Conservation (phyloP, 2,329 filamentous ascomycete genomes). For the Fragosphaeria purpurea region DNA sequence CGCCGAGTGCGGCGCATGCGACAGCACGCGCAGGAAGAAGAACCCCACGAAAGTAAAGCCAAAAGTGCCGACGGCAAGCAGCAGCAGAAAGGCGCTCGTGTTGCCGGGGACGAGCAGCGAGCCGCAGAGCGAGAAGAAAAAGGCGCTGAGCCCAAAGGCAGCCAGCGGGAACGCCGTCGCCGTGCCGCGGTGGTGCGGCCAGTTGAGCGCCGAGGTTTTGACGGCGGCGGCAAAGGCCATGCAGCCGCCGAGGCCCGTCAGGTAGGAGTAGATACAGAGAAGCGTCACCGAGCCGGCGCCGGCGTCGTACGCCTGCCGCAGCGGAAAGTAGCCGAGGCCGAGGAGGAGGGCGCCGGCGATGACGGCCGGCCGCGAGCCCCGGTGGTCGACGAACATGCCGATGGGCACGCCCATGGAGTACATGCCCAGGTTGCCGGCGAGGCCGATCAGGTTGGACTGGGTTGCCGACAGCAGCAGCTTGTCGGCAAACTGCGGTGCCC, state of each 20-base stretch:
- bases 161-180: slow-evolving; percentile 90
- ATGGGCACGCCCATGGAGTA: slow-evolving; percentile 84
- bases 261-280: slow-evolving; percentile 74
- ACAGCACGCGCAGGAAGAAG: slow-evolving; percentile 74
- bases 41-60: slow-evolving; percentile 65
- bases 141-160: slow-evolving; percentile 87
- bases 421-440: slow-evolving; percentile 86
- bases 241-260: slow-evolving; percentile 83
- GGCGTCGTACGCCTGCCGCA: slow-evolving; percentile 66
- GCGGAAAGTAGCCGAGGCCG: slow-evolving; percentile 72
- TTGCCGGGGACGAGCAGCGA: slow-evolving; percentile 71
- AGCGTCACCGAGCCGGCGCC: slow-evolving; percentile 49
- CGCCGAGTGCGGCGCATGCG: slow-evolving; percentile 30
- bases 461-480: slow-evolving; percentile 82
- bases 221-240: slow-evolving; percentile 82
- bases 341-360: slow-evolving; percentile 65
- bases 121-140: slow-evolving; percentile 84
- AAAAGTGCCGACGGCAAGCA: slow-evolving; percentile 73
- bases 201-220: slow-evolving; percentile 82
- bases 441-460: slow-evolving; percentile 80
- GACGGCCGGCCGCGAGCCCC: slow-evolving; percentile 70
- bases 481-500: slow-evolving; percentile 91
- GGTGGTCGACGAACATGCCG: slow-evolving; percentile 75
- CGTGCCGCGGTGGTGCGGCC: slow-evolving; percentile 81
- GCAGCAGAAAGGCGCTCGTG: slow-evolving; percentile 68